Percentiles rank a stretch among this genome's conserved stretches.
Conservation (phyloP, 345 rosid genomes). For the Gossypium australe region DNA sequence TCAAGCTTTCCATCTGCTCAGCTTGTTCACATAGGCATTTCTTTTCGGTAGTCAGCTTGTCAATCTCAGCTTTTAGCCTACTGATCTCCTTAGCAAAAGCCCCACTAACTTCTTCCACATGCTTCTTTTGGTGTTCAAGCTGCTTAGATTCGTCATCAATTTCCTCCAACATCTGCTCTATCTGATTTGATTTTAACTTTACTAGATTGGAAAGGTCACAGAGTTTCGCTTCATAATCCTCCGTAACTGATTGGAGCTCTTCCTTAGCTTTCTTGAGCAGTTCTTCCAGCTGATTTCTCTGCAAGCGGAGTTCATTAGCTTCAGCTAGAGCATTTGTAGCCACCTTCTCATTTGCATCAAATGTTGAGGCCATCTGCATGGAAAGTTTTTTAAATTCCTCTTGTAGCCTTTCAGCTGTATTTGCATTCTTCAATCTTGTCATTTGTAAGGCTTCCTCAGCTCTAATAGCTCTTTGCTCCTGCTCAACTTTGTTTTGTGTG, state of each 20-base stretch:
- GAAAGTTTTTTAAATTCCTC: conserved; percentile 74
- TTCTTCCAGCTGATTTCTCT: conserved; percentile 59
- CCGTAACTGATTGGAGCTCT: conserved; percentile 40
- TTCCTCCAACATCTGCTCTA: conserved; percentile 39
- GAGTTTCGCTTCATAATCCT: conserved; percentile 47
- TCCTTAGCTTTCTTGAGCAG: conserved; percentile 51
- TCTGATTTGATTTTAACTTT: conserved; percentile 37
- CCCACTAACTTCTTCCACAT: conserved; percentile 38
- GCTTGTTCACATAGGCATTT: conserved; percentile 26
- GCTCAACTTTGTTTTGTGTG: conserved; percentile 54
- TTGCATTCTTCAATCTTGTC: conserved; percentile 65
- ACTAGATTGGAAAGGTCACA: conserved; percentile 39
- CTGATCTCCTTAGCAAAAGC: conserved; percentile 34
- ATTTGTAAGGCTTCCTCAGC: conserved; percentile 74
- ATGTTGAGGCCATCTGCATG: conserved; percentile 69
- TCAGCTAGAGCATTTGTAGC: conserved; percentile 69
- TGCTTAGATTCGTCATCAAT: conserved; percentile 44
- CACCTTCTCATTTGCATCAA: conserved; percentile 76
- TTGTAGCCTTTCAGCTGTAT: conserved; percentile 74
- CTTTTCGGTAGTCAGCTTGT: conserved; percentile 30
- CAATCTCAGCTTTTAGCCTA: conserved; percentile 39
- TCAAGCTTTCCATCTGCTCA: conserved; percentile 31
- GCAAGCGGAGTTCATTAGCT: conserved; percentile 52
- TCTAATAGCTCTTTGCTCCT: conserved; percentile 76
- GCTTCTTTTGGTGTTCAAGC: conserved; percentile 47